Conservation (phyloP, 208 protist genomes). For the Crithidia fasciculata region DNA sequence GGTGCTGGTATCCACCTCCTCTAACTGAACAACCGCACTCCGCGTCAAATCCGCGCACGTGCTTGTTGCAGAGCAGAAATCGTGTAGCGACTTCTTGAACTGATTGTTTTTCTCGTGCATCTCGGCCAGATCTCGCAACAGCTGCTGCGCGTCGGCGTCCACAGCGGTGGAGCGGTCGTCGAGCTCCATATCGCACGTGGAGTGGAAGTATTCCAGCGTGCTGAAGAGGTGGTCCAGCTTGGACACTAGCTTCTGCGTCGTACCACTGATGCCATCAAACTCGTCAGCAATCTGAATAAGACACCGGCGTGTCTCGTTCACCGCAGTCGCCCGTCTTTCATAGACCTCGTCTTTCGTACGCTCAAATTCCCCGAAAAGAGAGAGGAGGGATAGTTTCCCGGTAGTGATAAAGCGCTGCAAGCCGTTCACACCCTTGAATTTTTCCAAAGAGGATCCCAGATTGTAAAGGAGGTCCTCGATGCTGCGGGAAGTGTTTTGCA, state of each 20-base stretch:
- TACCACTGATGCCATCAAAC: slow-evolving; percentile 40
- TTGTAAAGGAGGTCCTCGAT: slow-evolving; percentile 55
- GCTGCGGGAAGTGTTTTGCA: slow-evolving; percentile 29
- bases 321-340: slow-evolving; percentile 38
- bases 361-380: slow-evolving; percentile 66
- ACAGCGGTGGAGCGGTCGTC: slow-evolving; percentile 22
- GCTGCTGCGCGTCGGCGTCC: slow-evolving; percentile 21
- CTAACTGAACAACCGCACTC: slow-evolving; percentile 40
- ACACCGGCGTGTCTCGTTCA: slow-evolving; percentile 46
- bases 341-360: slow-evolving; percentile 59
- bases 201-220: slow-evolving; percentile 51
- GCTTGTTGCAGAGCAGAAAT: slow-evolving; percentile 33
- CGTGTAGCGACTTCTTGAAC: slow-evolving; percentile 28
- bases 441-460: slow-evolving; percentile 43
- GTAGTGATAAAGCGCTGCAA: slow-evolving; percentile 42
- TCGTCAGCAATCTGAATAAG: slow-evolving; percentile 51
- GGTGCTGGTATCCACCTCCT: slow-evolving; percentile 36
- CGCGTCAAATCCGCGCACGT: slow-evolving; percentile 47
- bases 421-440: slow-evolving; percentile 49
- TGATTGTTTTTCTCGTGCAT: slow-evolving; percentile 35
- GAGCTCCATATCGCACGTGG: slow-evolving; percentile 60
- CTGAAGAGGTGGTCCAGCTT: slow-evolving; percentile 43
- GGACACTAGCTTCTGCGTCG: slow-evolving; percentile 30
- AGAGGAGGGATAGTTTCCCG: slow-evolving; percentile 58
- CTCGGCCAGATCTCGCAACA: slow-evolving; percentile 28